phyloP scores from a whole-genome alignment of 768 basidiomycete species.

The Tylopilus subfusipes region DNA sequence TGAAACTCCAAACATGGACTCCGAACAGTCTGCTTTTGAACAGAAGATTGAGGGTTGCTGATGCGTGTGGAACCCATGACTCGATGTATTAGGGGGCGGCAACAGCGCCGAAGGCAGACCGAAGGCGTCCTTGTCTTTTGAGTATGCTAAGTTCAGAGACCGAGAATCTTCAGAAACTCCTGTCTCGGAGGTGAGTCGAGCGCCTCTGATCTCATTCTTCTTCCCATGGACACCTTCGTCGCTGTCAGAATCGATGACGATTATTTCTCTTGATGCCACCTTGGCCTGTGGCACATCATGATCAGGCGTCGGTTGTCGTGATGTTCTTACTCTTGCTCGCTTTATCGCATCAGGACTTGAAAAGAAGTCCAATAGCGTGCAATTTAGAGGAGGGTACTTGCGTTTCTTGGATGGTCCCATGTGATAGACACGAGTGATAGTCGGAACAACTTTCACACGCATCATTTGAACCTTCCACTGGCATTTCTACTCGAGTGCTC shows the following conservation, averaged over 20 bases:
- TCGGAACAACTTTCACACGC: neutral
- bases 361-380: conserved; percentile 50
- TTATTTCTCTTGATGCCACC: conserved; percentile 39
- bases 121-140: conserved; percentile 10
- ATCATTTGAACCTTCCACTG: neutral
- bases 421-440: neutral
- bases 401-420: conserved; percentile 39
- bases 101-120: conserved; percentile 29
- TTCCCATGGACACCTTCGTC: conserved; percentile 31
- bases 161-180: neutral
- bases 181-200: neutral
- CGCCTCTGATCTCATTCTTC: neutral
- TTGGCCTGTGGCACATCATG: neutral
- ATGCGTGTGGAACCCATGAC: neutral
- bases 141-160: neutral
- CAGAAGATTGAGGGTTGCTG: neutral
- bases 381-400: conserved; percentile 28
- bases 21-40: neutral
- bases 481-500: neutral
- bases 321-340: conserved; percentile 14
- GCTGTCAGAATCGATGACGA: conserved; percentile 63
- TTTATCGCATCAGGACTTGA: conserved; percentile 21
- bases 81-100: neutral
- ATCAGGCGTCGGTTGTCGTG: neutral
- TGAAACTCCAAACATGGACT: conserved; percentile 19